Conservation (phyloP, 2,329 filamentous ascomycete genomes). For the Botrytis medusae region DNA sequence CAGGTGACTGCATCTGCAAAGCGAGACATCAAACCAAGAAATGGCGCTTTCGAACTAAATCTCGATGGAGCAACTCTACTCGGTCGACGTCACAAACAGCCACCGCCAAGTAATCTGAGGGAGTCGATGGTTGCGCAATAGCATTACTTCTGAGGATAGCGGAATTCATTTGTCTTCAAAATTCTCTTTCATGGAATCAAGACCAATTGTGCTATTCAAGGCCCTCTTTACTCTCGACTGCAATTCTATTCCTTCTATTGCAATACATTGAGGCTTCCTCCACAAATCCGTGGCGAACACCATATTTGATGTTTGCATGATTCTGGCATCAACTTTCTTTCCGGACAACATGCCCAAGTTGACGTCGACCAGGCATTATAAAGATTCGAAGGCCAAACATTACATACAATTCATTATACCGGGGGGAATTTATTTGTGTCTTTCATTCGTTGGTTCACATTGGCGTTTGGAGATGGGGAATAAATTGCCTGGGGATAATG, state of each 20-base stretch:
- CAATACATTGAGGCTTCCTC: neutral
- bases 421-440: conserved; percentile 17
- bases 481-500: conserved; percentile 9
- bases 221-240: neutral
- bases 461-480: conserved; percentile 21
- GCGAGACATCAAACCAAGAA: conserved; percentile 70
- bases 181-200: neutral
- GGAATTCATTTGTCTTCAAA: neutral
- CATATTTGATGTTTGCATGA: neutral
- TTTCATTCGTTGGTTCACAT: conserved; percentile 18
- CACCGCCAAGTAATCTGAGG: conserved; percentile 36
- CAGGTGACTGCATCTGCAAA: conserved; percentile 80
- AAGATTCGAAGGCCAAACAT: neutral
- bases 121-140: conserved; percentile 33
- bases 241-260: neutral
- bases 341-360: neutral
- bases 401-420: conserved; percentile 18
- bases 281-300: neutral
- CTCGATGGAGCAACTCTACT: conserved; percentile 88
- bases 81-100: conserved; percentile 63
- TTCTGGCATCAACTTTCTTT: neutral
- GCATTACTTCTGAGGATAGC: neutral
- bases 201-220: neutral
- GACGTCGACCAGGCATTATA: neutral
- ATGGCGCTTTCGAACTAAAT: conserved; percentile 87